These are phyloP conservation scores for Meredithiella fracta DNA, from an alignment of 2,329 filamentous ascomycete species.

Conservation along the genomic window DNA sequence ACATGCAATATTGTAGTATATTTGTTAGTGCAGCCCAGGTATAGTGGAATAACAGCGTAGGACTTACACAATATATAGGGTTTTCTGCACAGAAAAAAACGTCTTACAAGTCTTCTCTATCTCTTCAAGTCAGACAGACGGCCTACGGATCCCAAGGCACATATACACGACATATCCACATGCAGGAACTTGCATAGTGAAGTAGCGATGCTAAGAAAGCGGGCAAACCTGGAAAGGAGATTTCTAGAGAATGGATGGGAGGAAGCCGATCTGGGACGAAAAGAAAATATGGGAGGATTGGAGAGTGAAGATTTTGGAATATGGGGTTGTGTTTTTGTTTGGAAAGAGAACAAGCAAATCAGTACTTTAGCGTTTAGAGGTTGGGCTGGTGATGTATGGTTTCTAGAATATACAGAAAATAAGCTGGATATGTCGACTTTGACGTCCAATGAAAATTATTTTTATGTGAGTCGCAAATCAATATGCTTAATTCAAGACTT, in stretches of 20 bases:
- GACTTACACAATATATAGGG: no score
- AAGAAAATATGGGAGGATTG: not conserved
- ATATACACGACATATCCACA: not conserved
- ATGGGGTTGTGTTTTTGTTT: no score
- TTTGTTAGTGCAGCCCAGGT: no score
- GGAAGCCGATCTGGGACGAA: not conserved
- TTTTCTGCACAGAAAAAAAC: no score
- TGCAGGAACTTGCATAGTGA: not conserved
- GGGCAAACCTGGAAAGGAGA: not conserved
- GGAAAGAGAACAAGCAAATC: no score
- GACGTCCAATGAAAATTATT: no score
- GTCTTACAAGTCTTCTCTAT: no score
- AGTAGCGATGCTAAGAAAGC: not conserved
- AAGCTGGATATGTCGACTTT: not conserved
- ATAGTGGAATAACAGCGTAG: no score
- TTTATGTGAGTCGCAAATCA: no score
- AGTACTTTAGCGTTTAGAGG: not conserved
- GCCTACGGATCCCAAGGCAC: not conserved
- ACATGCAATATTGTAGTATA: no score
- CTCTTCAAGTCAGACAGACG: not conserved
- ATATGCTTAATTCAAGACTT: no score
- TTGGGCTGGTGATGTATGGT: not conserved
- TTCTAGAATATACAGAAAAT: constrained; percentile 1
- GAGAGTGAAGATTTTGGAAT: not conserved
- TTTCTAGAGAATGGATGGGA: not conserved